phyloP scores from a whole-genome alignment of 805 yeast genomes.

The Kodamaea hsintzibuensis region DNA sequence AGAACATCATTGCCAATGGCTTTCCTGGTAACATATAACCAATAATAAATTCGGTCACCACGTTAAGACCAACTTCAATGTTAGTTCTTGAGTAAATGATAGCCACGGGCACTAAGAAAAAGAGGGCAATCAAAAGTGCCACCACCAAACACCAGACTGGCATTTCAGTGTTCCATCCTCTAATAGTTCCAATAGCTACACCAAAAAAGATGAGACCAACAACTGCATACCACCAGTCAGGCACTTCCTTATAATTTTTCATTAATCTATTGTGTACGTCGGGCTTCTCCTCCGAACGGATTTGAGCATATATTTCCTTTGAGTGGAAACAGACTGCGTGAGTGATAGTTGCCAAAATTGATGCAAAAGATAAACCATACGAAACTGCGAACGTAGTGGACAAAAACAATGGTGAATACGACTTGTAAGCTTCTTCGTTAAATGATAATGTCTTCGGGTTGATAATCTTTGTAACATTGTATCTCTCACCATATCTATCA shows the following conservation, averaged over 20 bases:
- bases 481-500: constrained; percentile 19
- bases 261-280: constrained; percentile 24
- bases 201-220: constrained; percentile 25
- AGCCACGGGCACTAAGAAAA: constrained; percentile 43
- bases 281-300: constrained; percentile 15
- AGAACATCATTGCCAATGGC: constrained; percentile 49
- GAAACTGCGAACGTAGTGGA: constrained; percentile 21
- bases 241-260: constrained; percentile 21
- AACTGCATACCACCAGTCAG: constrained; percentile 23
- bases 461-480: constrained; percentile 20
- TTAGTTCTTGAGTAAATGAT: constrained; percentile 37
- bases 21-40: constrained; percentile 50
- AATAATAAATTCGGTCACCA: constrained; percentile 42
- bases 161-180: constrained; percentile 40
- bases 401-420: constrained; percentile 21
- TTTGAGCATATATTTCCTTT: constrained; percentile 16
- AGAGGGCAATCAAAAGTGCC: constrained; percentile 38
- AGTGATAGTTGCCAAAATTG: constrained; percentile 19
- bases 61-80: constrained; percentile 42
- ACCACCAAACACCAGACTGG: constrained; percentile 43
- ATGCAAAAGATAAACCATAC: constrained; percentile 23
- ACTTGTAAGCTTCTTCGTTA: constrained; percentile 17
- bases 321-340: constrained; percentile 22
- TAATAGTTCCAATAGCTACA: constrained; percentile 23
- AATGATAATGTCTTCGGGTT: constrained; percentile 15